These are phyloP conservation scores for Trichomonascaceae sp. DNA, from an alignment of 1,139 yeast genomes.

Conservation along the genomic window DNA sequence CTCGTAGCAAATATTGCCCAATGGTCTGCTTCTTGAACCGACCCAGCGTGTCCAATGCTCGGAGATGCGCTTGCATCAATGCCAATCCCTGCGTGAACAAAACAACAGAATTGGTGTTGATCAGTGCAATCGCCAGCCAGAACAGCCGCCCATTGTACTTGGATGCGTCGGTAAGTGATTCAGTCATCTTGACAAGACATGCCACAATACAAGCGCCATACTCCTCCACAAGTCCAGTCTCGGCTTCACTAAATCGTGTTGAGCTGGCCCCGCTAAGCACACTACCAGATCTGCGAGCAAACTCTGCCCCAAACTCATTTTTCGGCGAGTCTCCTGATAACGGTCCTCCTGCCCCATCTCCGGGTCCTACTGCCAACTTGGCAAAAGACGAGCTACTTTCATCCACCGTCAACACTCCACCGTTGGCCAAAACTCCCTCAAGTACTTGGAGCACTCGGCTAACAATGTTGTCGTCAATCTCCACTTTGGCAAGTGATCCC, in stretches of 20 bases:
- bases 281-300: no score
- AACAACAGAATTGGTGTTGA: conserved; percentile 18
- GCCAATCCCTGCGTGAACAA: conserved; percentile 16
- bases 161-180: conserved; percentile 47
- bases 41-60: conserved; percentile 18
- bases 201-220: conserved; percentile 25
- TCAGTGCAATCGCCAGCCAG: conserved; percentile 45
- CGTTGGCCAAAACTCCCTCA: conserved; percentile 20
- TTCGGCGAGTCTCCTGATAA: no score
- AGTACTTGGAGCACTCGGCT: conserved; percentile 29
- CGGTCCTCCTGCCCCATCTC: neutral
- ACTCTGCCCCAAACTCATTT: no score
- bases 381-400: conserved; percentile 6
- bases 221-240: conserved; percentile 25
- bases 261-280: neutral
- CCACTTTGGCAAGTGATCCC: conserved; percentile 55
- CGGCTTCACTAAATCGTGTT: no score
- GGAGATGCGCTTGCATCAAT: conserved; percentile 17
- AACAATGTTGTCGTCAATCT: conserved; percentile 50
- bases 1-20: conserved; percentile 26
- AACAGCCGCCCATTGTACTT: conserved; percentile 43
- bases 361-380: neutral
- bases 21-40: conserved; percentile 15
- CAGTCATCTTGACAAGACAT: conserved; percentile 42
- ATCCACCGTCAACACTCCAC: neutral